phyloP scores from a whole-genome alignment of 129 eudicot species.

The carrot (Daucus carota) region DNA sequence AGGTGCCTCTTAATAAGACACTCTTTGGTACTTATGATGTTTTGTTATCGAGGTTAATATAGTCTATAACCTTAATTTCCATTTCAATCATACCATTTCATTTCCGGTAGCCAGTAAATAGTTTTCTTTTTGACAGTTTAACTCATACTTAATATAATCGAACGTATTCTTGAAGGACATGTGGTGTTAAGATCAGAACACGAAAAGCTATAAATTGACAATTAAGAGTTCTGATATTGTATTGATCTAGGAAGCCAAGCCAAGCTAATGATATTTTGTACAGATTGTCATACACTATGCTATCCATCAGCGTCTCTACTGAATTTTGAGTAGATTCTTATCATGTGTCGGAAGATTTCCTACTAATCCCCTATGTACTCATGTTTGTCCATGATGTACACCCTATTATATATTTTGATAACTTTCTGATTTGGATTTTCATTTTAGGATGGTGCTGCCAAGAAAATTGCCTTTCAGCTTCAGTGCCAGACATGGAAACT shows the following conservation, averaged over 20 bases:
- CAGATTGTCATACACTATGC: not conserved
- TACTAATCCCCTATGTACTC: not conserved
- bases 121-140: not conserved
- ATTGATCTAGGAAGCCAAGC: not conserved
- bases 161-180: not conserved
- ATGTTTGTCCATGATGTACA: not conserved
- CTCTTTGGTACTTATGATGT: conserved; percentile 90
- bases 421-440: conserved; percentile 11
- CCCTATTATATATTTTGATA: not conserved
- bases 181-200: not conserved
- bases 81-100: not conserved
- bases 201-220: not conserved
- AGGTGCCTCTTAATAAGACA: conserved; percentile 69
- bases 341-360: not conserved
- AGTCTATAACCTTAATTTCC: too few relatives aligned
- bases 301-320: not conserved
- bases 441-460: conserved; percentile 60
- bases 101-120: not conserved
- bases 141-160: not conserved
- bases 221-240: not conserved
- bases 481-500: conserved; percentile 63
- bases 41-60: conserved; percentile 73
- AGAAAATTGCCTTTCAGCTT: too few relatives aligned
- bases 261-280: not conserved
- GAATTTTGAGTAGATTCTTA: not conserved